Percentiles rank a stretch among this genome's conserved stretches.
Conservation (phyloP, 1,284 basidiomycete species). For the Heterobasidion parviporum region DNA sequence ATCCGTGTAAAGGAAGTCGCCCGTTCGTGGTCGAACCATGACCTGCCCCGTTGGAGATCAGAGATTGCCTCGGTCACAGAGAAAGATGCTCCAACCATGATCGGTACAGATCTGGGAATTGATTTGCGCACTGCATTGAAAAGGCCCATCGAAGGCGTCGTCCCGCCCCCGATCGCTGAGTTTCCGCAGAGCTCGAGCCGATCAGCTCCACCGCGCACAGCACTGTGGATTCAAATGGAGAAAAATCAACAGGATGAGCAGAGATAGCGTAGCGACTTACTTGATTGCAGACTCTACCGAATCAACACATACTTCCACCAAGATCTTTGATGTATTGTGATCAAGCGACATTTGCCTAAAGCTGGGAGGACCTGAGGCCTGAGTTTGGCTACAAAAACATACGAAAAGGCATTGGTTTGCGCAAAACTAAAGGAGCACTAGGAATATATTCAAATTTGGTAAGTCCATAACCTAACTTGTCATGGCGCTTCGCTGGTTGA, state of each 20-base stretch:
- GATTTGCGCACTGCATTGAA: constrained; percentile 44
- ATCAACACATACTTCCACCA: constrained; percentile 73
- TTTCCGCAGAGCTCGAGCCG: constrained; percentile 75
- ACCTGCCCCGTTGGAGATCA: constrained; percentile 29
- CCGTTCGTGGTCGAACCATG: constrained; percentile 72
- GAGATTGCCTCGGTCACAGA: background rate
- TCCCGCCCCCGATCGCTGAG: constrained; percentile 66
- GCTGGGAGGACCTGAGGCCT: too few species aligned
- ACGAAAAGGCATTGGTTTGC: too few species aligned
- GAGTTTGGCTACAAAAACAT: too few species aligned
- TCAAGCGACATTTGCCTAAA: too few species aligned
- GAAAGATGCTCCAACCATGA: constrained; percentile 47
- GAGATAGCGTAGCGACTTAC: constrained; percentile 29
- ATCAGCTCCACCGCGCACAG: constrained; percentile 59
- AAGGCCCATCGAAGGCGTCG: constrained; percentile 69
- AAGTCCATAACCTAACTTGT: too few species aligned
- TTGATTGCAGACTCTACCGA: constrained; percentile 66
- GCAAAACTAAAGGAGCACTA: too few species aligned
- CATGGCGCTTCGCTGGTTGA: too few species aligned
- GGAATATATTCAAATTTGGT: too few species aligned
- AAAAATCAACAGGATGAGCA: background rate
- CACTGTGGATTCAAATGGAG: constrained; percentile 30
- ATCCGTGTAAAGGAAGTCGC: constrained; percentile 67
- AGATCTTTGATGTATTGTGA: constrained; percentile 10
- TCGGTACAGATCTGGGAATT: constrained; percentile 34